These are phyloP conservation scores for Mycena belliarum DNA, from an alignment of 768 basidiomycete genomes.

Conservation along the genomic window DNA sequence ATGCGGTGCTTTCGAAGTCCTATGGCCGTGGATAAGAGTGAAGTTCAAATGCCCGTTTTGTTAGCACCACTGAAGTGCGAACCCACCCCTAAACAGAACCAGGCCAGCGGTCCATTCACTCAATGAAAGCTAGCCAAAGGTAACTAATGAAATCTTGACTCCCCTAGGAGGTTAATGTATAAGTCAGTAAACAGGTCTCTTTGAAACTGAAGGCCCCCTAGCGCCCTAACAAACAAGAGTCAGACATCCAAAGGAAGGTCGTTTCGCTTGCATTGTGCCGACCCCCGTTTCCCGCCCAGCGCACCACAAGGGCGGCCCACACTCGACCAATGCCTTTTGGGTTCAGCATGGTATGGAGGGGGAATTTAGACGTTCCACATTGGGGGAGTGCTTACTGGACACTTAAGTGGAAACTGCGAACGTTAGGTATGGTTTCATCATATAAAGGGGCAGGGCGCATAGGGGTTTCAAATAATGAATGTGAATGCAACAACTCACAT, in stretches of 20 bases:
- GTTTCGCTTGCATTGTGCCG: slow-evolving; percentile 66
- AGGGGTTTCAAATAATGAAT: slow-evolving; percentile 3
- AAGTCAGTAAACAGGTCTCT: slow-evolving; percentile 9
- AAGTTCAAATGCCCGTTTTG: no score
- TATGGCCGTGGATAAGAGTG: no score
- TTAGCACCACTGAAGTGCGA: no score
- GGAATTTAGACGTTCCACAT: slow-evolving; percentile 69
- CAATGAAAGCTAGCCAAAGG: no score
- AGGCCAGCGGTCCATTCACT: no score
- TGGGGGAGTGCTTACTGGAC: slow-evolving; percentile 76
- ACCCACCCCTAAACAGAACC: no score
- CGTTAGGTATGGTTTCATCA: slow-evolving; percentile 66
- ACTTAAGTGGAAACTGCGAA: slow-evolving; percentile 89
- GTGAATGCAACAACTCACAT: slow-evolving; percentile 33
- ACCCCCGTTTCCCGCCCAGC: slow-evolving; percentile 77
- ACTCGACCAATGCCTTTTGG: slow-evolving; percentile 58
- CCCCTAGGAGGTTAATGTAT: no score
- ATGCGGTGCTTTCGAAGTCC: no score
- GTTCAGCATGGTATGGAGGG: slow-evolving; percentile 67
- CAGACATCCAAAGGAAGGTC: slow-evolving; percentile 94
- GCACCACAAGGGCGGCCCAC: slow-evolving; percentile 70
- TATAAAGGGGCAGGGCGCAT: slow-evolving; percentile 24
- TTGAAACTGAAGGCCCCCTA: not conserved
- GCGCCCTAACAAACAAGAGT: slow-evolving; percentile 35
- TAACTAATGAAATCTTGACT: no score